Base-by-base conservation (phyloP, 441 rosid species). In the Gossypium aridum region DNA sequence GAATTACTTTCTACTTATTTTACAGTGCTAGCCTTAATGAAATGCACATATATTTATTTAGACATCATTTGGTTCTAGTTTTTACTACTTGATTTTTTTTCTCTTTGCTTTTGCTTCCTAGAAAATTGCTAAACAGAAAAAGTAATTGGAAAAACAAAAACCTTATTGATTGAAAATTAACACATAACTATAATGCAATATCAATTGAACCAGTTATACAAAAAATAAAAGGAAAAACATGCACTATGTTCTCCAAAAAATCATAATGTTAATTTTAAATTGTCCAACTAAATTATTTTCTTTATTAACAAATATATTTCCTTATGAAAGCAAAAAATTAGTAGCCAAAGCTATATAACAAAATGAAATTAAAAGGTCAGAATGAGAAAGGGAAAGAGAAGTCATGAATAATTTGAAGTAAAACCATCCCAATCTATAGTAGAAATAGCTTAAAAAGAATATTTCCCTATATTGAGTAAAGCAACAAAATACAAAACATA, bases 1-100 rank as follows among this genome's bases (percentile, higher is more conserved):
- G 39, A 26, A 20, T 45, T 49, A 68, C 34, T 68, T 68, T 14
- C 72, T 68, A 68, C 19, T 47, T 23, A 66, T 47, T 68, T 68
- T 68, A 49, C 43, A 0, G n/a, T 25, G 59, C 59, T 23, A 3
- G 17, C 43, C 16, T 28, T 54, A 17, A 16, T 28, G 17, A 28
- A 9, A 53, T n/a, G 71, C 39, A 39, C 17, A 19, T 65, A 64
- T 66, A 45, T 47, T 25, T 26, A 69, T 69, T 26, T 53, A 28
- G 25, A 51, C 47, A 7, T 51, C 45, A 26, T 9, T 16, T 17
- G 3, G 10, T 26, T 17, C 25, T 68, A n/a, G 23, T 49, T 23
- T 49, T 49, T 49, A 12, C 39, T 25, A 49, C 57, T 67, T 49
- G 25, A 34, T 26, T 53, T 17, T 43, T 53, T 53, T 54, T 23